Evolutionary conservation across 768 basidiomycete species (phyloP), one percentile per base, ranked within the genome.

Genomic region (Boletus pseudo-olivaceus): DNA sequence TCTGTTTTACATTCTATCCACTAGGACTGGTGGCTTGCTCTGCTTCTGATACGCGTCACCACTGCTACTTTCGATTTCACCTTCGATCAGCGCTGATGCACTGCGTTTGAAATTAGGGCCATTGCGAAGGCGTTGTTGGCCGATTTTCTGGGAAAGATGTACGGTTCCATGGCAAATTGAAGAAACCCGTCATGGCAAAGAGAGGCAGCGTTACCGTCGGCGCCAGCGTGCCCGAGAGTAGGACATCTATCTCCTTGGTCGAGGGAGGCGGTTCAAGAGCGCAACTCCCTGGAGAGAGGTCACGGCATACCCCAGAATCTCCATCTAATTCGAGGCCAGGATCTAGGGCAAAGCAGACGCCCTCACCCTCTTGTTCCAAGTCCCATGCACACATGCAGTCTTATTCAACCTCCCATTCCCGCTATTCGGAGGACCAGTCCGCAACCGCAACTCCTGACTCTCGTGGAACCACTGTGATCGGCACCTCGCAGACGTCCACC

Each of bases 111-210:
- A 12, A 20, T 8, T 14, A 91, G 90, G 91, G 92, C 5, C 88
- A 85, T 60, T 94, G 91, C 64, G 91, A 94, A 72, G 91, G 86
- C 49, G 88, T 93, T 49, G 87, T 93, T 3, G 91, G 91, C 10
- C 78, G 82, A 6, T 93, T 94, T 64, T 71, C 73, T 17, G 83
- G 79, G 0, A 58, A 68, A 20, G 74, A 85, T 53, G 91, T 94
- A 10, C 79, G 73, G 7, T 89, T 93, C 63, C 83, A 83, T 55
- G 76, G 79, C 3, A 87, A 83, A 59, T 79, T 94, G 56, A 93
- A 94, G 76, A 84, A 82, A 50, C 87, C 89, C 0, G 74, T 93
- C 58, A 85, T 87, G 77, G 80, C 88, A 4, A 90, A 88, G 69
- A 81, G 90, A 27, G 51, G 58, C 14, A 72, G 70, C 30, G 58